Conservation (phyloP, 73 alveolate genomes). For the Paramecium sonneborni region DNA sequence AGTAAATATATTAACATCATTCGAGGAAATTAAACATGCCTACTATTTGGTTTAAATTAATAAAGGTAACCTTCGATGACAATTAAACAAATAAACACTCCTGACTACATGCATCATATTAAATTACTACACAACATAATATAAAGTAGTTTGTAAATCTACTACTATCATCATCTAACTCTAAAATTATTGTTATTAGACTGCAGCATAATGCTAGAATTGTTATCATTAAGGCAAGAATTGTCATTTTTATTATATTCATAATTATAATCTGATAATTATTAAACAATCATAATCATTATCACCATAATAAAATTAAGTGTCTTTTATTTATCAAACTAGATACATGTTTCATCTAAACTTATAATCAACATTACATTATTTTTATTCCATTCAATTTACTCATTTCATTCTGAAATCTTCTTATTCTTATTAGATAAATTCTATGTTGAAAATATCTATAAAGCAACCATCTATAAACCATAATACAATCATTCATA, state of each 20-base stretch:
- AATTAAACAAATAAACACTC: not conserved
- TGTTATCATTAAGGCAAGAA: not conserved
- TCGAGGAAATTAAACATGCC: not conserved
- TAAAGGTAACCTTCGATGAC: not conserved
- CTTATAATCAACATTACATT: too few species aligned
- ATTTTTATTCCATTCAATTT: too few species aligned
- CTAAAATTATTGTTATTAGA: not conserved
- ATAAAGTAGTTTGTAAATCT: not conserved
- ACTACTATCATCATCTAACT: constrained; percentile 27
- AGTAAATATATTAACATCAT: constrained; percentile 4
- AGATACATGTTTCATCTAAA: not conserved
- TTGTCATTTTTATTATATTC: not conserved
- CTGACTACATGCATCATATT: not conserved
- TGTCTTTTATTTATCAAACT: not conserved
- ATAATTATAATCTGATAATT: not conserved
- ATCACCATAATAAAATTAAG: not conserved
- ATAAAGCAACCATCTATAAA: too few species aligned
- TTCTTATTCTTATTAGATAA: too few species aligned
- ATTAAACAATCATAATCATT: not conserved
- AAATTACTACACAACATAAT: not conserved
- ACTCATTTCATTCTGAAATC: too few species aligned
- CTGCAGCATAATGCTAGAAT: not conserved
- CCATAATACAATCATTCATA: too few species aligned
- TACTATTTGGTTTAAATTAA: not conserved
- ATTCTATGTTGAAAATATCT: too few species aligned